phyloP scores from a whole-genome alignment of 371 early-diverging fungal genomes.

The Thermomucor indicae-seudaticae region DNA sequence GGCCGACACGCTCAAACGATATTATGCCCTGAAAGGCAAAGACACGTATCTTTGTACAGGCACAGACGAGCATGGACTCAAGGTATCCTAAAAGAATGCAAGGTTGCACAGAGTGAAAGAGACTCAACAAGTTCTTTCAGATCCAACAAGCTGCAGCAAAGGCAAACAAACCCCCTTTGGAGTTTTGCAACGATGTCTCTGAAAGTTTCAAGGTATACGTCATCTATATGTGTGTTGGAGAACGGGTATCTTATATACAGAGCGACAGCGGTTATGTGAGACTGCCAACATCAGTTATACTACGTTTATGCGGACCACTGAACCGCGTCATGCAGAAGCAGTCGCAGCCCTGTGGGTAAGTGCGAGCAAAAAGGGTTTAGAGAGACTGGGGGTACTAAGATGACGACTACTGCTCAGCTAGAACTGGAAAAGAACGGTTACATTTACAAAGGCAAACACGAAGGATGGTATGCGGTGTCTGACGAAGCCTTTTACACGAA shows the following conservation, averaged over 20 bases:
- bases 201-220: conserved; percentile 62
- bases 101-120: not conserved
- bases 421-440: conserved; percentile 65
- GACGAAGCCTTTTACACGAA: conserved; percentile 92
- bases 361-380: not conserved
- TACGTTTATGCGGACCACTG: conserved; percentile 89
- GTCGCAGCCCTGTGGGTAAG: conserved; percentile 76
- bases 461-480: conserved; percentile 95
- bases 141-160: conserved; percentile 88
- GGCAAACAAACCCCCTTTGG: conserved; percentile 53
- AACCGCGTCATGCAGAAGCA: conserved; percentile 63
- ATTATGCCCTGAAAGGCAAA: conserved; percentile 65
- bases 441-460: conserved; percentile 88
- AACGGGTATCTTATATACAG: not conserved
- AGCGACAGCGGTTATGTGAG: conserved; percentile 53
- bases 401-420: conserved; percentile 30
- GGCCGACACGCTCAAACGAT: conserved; percentile 79
- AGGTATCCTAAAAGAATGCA: conserved; percentile 43
- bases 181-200: conserved; percentile 80
- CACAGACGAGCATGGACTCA: conserved; percentile 96
- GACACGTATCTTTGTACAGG: conserved; percentile 72
- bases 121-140: conserved; percentile 28
- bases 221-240: not conserved
- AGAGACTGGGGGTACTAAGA: not conserved
- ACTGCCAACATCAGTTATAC: conserved; percentile 73